phyloP scores from a whole-genome alignment of 2,329 filamentous ascomycete species.

The Beauveria bassiana region DNA sequence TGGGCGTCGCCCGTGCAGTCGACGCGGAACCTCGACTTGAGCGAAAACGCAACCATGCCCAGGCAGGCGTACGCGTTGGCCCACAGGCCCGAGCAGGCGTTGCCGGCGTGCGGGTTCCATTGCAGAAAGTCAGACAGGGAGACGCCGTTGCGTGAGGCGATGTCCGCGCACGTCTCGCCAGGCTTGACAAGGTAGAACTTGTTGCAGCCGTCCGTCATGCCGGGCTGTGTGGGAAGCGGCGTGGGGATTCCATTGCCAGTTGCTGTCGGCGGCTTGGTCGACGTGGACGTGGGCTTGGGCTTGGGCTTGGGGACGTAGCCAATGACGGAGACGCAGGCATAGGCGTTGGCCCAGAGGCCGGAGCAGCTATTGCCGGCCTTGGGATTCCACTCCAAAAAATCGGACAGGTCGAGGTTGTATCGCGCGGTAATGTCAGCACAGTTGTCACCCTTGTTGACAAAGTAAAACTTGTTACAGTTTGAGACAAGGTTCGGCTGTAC shows the following conservation, averaged over 20 bases:
- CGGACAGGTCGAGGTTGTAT: not conserved
- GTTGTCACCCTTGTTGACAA: not conserved
- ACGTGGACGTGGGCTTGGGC: not conserved
- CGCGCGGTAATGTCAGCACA: not conserved
- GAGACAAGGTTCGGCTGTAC: conserved; percentile 10
- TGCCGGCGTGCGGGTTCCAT: conserved; percentile 12
- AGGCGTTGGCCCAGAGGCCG: conserved; percentile 10
- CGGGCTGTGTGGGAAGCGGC: conserved; percentile 13
- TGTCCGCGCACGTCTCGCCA: conserved; percentile 7
- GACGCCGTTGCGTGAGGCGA: conserved; percentile 3
- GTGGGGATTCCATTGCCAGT: conserved; percentile 5
- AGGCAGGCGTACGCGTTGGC: conserved; percentile 12
- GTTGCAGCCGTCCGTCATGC: conserved; percentile 14
- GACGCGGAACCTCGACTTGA: conserved; percentile 2
- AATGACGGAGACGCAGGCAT: conserved; percentile 11
- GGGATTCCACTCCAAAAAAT: conserved; percentile 11
- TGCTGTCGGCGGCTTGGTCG: not conserved
- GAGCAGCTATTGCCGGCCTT: conserved; percentile 6
- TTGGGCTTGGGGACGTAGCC: not conserved
- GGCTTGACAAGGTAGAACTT: conserved; percentile 7
- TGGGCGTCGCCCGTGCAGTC: conserved; percentile 10
- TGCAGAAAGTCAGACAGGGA: conserved; percentile 3
- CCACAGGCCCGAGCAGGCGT: conserved; percentile 12
- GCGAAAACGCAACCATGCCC: not conserved
- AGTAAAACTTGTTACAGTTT: conserved; percentile 14